phyloP scores from a whole-genome alignment of 768 basidiomycete genomes.

The Lyophyllum semitale region DNA sequence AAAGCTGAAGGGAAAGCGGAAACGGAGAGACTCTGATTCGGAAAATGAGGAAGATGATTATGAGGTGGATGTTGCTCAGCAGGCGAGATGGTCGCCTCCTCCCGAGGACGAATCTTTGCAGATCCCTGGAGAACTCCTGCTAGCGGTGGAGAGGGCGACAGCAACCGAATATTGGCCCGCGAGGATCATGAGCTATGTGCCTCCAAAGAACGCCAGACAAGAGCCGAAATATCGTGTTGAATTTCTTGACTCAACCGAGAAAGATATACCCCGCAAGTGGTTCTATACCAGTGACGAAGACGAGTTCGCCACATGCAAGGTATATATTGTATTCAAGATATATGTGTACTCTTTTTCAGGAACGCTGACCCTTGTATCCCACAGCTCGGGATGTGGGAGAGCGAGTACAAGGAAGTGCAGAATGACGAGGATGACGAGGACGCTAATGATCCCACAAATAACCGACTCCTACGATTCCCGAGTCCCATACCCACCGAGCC shows the following conservation, averaged over 20 bases:
- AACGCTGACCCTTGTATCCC: neutral
- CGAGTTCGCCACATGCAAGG: conserved; percentile 66
- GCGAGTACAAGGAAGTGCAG: conserved; percentile 39
- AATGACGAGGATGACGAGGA: conserved; percentile 40
- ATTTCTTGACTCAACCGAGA: conserved; percentile 57
- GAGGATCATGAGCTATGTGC: conserved; percentile 51
- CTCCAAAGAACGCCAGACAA: conserved; percentile 36
- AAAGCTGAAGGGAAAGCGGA: conserved; percentile 27
- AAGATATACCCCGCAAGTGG: conserved; percentile 44
- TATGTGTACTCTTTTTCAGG: neutral
- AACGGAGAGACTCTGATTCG: conserved; percentile 11
- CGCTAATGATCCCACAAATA: conserved; percentile 5
- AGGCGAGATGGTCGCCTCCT: conserved; percentile 38
- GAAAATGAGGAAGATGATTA: neutral
- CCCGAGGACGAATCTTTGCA: conserved; percentile 48
- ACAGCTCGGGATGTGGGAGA: conserved; percentile 61
- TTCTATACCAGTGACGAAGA: conserved; percentile 62
- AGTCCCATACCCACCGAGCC: conserved; percentile 46
- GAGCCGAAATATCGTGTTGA: conserved; percentile 50
- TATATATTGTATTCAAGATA: conserved; percentile 18
- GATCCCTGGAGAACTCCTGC: conserved; percentile 69
- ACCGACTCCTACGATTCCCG: conserved; percentile 23
- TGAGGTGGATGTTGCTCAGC: conserved; percentile 12
- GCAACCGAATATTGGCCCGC: conserved; percentile 66
- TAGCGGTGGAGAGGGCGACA: conserved; percentile 47